phyloP scores from a whole-genome alignment of 805 yeast species.

The Saccharomyces eubayanus region DNA sequence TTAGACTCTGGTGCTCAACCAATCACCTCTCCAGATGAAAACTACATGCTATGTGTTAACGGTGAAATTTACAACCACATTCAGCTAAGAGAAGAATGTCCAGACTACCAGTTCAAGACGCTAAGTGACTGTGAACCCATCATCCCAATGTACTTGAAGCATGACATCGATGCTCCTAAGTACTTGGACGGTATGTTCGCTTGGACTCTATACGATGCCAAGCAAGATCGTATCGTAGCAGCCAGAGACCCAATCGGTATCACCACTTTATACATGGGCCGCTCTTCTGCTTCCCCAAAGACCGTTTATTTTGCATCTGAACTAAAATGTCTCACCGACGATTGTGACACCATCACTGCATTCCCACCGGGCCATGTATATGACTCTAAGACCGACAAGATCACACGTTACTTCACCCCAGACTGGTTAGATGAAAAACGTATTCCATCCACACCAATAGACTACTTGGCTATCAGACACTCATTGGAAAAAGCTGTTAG shows the following conservation, averaged over 20 bases:
- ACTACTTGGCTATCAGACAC: slow-evolving; percentile 63
- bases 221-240: slow-evolving; percentile 81
- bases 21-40: slow-evolving; percentile 68
- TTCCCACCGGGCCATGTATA: slow-evolving; percentile 99
- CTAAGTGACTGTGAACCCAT: slow-evolving; percentile 95
- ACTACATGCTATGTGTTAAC: slow-evolving; percentile 75
- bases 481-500: slow-evolving; percentile 89
- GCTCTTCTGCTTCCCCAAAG: slow-evolving; percentile 54
- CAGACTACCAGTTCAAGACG: slow-evolving; percentile 72
- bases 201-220: slow-evolving; percentile 79
- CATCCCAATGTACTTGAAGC: slow-evolving; percentile 82
- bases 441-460: slow-evolving; percentile 71
- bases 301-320: slow-evolving; percentile 89
- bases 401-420: slow-evolving; percentile 85
- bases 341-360: slow-evolving; percentile 84
- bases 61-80: slow-evolving; percentile 99
- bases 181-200: slow-evolving; percentile 97
- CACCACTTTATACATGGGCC: slow-evolving; percentile 93
- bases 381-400: slow-evolving; percentile 80
- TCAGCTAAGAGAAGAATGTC: slow-evolving; percentile 66
- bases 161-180: slow-evolving; percentile 85
- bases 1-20: slow-evolving; percentile 98
- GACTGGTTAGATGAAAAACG: slow-evolving; percentile 83
- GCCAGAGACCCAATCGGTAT: slow-evolving; percentile 98
- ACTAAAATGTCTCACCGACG: slow-evolving; percentile 86